Evolutionary conservation across 2,329 filamentous ascomycete genomes (phyloP), one percentile per base, ranked within the genome.

Genomic region (Myriosclerotinia scirpicola): DNA sequence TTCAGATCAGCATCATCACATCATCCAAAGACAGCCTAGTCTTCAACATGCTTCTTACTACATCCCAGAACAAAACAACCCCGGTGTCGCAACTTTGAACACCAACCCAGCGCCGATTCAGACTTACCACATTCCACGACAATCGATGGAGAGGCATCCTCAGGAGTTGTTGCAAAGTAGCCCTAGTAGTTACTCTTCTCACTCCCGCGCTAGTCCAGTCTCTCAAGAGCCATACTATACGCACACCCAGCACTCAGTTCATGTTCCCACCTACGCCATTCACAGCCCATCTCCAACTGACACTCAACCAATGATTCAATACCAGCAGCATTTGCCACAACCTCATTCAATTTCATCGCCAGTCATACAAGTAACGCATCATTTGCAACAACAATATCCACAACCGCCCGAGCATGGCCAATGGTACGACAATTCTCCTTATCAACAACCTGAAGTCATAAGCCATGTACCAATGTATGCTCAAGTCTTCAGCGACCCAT

Each of bases 31-130:
- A 69, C 71, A 71, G n/a, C 70, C 73, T 17, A 74, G 71, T 64
- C 70, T 75, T n/a, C 73, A 75, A 11, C 72, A 75, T 48, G 66
- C 75, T 17, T 73, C 74, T 20, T 77, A 76, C 56, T 89, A 87
- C 71, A 81, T 88, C 40, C 83, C 86, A 0, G 86, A 89, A 66
- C 84, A 87, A 70, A 82, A 81, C 74, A 87, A 87, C 71, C 85
- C 86, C 12, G 84, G 83, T 15, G 83, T 89, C 7, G 85, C 85
- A 42, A 88, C 85, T 15, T 84, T 88, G 81, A 85, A 84, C 76
- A 81, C 84, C 14, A 81, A 80, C 69, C 73, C 79, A 8, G 77
- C 85, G 58, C 78, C 81, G n/a, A 76, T 80, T 8, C 78, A 82
- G 66, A 75, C 69, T 7, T 85, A 85, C 75, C 83, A 85, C 61